Percentiles rank a stretch among this genome's conserved stretches.
phyloP scores from a whole-genome alignment of 2,329 filamentous ascomycete species.

The Curvularia sp. region DNA sequence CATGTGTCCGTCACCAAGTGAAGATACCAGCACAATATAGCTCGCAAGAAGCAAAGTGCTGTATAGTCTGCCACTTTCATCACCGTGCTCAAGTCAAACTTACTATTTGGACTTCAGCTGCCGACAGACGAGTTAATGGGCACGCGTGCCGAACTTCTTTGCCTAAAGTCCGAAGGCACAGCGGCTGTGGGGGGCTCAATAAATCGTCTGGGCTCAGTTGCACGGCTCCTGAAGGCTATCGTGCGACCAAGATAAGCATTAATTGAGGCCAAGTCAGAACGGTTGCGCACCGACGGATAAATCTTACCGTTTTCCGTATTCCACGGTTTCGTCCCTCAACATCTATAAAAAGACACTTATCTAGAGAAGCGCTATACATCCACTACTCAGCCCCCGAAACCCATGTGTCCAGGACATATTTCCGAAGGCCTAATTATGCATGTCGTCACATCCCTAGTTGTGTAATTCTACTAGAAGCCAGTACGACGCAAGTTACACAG shows the following conservation, averaged over 20 bases:
- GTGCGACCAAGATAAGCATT: background rate
- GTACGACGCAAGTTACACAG: background rate
- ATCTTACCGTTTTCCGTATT: background rate
- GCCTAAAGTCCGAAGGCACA: background rate
- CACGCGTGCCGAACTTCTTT: background rate
- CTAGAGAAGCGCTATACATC: background rate
- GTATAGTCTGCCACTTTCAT: background rate
- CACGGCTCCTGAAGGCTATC: background rate
- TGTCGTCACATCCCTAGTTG: background rate
- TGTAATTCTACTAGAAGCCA: background rate
- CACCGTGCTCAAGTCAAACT: background rate
- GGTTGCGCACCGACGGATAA: background rate
- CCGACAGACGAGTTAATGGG: background rate
- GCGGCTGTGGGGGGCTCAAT: conserved; percentile 1
- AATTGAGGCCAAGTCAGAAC: background rate
- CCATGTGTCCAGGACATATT: background rate
- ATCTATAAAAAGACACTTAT: background rate
- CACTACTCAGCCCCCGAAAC: background rate
- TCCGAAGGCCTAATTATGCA: conserved; percentile 1
- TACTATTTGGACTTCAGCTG: background rate
- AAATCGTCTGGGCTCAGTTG: background rate
- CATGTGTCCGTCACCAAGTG: background rate
- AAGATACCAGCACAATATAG: background rate
- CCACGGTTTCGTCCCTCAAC: background rate
- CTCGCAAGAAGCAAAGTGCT: conserved; percentile 1